Conservation (phyloP, 805 yeast species). For the Yamadazyma sp. region DNA sequence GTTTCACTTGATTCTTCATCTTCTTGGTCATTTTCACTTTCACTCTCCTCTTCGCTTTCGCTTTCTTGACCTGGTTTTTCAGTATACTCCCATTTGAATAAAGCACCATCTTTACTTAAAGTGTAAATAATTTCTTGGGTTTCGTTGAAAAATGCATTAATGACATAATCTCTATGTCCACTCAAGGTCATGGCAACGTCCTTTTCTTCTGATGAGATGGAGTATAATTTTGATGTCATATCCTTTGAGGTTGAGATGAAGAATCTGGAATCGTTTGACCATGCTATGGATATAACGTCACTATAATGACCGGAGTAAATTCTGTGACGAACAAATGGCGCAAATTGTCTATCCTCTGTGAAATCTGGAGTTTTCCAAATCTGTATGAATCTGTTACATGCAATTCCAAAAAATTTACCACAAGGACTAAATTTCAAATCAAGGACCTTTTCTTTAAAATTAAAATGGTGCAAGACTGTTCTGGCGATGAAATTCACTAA, state of each 20-base stretch:
- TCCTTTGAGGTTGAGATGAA: conserved; percentile 85
- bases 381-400: conserved; percentile 77
- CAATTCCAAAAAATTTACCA: conserved; percentile 83
- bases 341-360: conserved; percentile 85
- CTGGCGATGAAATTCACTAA: conserved; percentile 80
- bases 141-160: conserved; percentile 82
- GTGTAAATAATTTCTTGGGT: conserved; percentile 90
- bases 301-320: conserved; percentile 91
- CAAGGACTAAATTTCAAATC: conserved; percentile 85
- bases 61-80: conserved; percentile 49
- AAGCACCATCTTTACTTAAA: conserved; percentile 90
- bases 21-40: conserved; percentile 32
- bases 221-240: conserved; percentile 81
- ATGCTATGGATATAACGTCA: conserved; percentile 71
- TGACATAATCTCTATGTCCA: conserved; percentile 88
- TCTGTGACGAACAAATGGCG: conserved; percentile 90
- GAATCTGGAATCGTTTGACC: conserved; percentile 92
- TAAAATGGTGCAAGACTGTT: conserved; percentile 89
- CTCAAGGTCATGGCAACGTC: conserved; percentile 80
- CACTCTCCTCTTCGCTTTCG: conserved; percentile 40
- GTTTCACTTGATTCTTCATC: conserved; percentile 24
- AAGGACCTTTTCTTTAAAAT: conserved; percentile 74
- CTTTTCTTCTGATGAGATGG: conserved; percentile 64
- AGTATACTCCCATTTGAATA: conserved; percentile 87
- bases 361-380: conserved; percentile 89